Evolutionary conservation across 1,284 basidiomycete species (phyloP), one percentile per base, ranked within the genome.

Genomic region (Termitomyces sp.): DNA sequence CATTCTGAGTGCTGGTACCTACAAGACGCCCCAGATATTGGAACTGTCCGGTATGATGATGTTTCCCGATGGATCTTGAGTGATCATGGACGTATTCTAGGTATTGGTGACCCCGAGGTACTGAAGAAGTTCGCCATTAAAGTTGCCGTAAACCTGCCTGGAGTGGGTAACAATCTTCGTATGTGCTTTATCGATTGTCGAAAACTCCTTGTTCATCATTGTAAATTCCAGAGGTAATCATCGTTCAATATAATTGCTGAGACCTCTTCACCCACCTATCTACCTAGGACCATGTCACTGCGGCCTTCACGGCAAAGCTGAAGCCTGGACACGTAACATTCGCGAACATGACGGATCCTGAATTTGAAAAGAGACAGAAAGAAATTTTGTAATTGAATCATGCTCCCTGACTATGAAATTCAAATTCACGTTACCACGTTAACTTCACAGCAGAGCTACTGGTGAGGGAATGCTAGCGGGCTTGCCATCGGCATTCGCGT

Each of bases 1-100:
- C 8, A 69, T 78, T 15, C 40, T 78, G 5, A 65, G 68, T 47
- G 68, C 69, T 6, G 75, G 76, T 59, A 57, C 46, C 10, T 48
- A 55, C 36, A 46, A 52, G 21, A 73, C 72, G 0, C 73, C 73
- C 12, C 73, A 74, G 52, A 38, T 73, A 9, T 54, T 68, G 8
- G 67, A 68, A 39, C 52, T 61, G 1, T 59, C 53, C 1, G 53
- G 55, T 57, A 1, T 8, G n/a, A n/a, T n/a, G n/a, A n/a, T n/a
- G n/a, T n/a, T n/a, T n/a, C n/a, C n/a, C n/a, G n/a, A n/a, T n/a
- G n/a, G n/a, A n/a, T n/a, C n/a, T n/a, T n/a, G 28, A 19, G 24
- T 24, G 3, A n/a, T 50, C 10, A 38, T 13, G 15, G 38, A 15
- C 4, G 10, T 24, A 21, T 3, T 6, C 58, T 59, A 54, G 67